Evolutionary conservation across 306 rosid species (phyloP).

Genomic region (Fagus crenata): DNA sequence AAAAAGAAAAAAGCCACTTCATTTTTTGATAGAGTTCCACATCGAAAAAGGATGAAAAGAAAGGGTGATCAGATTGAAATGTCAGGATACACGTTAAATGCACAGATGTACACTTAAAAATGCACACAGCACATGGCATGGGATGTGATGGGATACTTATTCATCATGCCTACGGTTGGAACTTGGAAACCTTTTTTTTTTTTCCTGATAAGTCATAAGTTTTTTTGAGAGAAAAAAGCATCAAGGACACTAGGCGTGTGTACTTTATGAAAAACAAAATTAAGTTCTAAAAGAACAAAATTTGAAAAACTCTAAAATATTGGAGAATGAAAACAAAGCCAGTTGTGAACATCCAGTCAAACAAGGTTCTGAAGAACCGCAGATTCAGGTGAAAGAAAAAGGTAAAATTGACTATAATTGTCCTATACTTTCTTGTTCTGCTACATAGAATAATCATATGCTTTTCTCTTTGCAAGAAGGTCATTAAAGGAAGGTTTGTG

Average conservation of each 20-base stretch:
- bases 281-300: too few relatives aligned
- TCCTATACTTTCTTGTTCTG: background rate
- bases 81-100: background rate
- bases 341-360: too few relatives aligned
- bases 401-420: background rate
- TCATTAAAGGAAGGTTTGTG: background rate
- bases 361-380: background rate
- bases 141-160: background rate
- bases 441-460: background rate
- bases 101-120: background rate
- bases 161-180: background rate
- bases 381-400: background rate
- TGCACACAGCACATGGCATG: background rate
- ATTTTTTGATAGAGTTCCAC: background rate
- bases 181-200: background rate
- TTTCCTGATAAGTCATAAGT: too few relatives aligned
- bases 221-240: too few relatives aligned
- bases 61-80: background rate
- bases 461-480: background rate
- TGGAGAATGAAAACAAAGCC: too few relatives aligned
- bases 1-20: background rate
- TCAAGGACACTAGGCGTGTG: too few relatives aligned
- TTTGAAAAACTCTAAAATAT: too few relatives aligned
- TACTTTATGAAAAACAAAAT: too few relatives aligned
- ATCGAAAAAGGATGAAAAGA: background rate